Conservation (phyloP, 108 stramenopile species). For the Skeletonema grethae region DNA sequence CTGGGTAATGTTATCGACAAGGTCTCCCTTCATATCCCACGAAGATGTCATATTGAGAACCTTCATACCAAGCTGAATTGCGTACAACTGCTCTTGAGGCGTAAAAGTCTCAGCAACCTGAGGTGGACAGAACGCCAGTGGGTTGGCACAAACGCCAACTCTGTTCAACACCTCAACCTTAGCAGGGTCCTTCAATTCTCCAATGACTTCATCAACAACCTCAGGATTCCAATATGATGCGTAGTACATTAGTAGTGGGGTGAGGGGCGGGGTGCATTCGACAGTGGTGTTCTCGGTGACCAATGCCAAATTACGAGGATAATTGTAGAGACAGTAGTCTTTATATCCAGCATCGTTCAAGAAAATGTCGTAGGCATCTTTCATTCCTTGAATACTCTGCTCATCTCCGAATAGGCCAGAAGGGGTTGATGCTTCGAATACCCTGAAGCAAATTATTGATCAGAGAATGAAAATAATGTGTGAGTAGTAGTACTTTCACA, state of each 20-base stretch:
- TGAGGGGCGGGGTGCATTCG: conserved; percentile 32
- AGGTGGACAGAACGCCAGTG: conserved; percentile 36
- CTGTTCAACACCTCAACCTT: conserved; percentile 39
- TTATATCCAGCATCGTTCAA: conserved; percentile 26
- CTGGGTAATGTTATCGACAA: conserved; percentile 42
- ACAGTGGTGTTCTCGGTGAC: conserved; percentile 12
- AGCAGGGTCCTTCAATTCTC: conserved; percentile 23
- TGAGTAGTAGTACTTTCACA: too few species aligned
- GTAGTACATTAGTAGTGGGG: conserved; percentile 49
- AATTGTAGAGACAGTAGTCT: conserved; percentile 43
- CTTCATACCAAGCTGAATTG: conserved; percentile 8
- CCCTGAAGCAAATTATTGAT: conserved; percentile 32
- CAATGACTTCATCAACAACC: conserved; percentile 42
- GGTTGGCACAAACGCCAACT: conserved; percentile 37
- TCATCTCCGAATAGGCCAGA: conserved; percentile 39
- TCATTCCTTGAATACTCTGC: conserved; percentile 41
- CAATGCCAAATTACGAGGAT: conserved; percentile 6
- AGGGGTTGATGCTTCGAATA: conserved; percentile 47
- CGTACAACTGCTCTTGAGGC: conserved; percentile 18
- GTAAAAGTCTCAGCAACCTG: conserved; percentile 12
- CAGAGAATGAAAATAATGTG: too few species aligned
- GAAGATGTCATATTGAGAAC: conserved; percentile 27
- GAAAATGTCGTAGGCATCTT: conserved; percentile 52
- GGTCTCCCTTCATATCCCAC: conserved; percentile 49
- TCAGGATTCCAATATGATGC: conserved; percentile 44